A percentile compares a stretch with the other conserved stretches of the same genome.
Evolutionary conservation across 192 early-diverging fungal species (phyloP).

Genomic region (Chytriomyces confervae): DNA sequence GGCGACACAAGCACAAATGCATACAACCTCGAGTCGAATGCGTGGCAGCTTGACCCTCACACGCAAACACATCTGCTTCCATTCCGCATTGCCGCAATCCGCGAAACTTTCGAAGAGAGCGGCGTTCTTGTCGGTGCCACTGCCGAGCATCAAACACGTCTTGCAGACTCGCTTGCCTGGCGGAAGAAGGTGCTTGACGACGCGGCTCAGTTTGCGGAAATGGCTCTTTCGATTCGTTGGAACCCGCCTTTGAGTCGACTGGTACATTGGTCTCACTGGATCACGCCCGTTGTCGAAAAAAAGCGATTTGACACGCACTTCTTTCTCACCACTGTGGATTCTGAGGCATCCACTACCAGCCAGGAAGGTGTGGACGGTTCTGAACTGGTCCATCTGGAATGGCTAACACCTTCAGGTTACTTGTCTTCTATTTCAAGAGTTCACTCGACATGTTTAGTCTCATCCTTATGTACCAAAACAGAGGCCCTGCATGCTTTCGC

Average conservation of each 20-base stretch:
- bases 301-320: constrained; percentile 73
- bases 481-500: constrained; percentile 6
- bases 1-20: background rate
- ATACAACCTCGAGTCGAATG: background rate
- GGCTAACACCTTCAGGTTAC: constrained; percentile 68
- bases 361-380: constrained; percentile 51
- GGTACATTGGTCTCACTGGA: constrained; percentile 70
- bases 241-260: constrained; percentile 47
- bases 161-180: constrained; percentile 47
- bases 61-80: background rate
- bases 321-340: constrained; percentile 62
- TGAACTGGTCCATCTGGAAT: constrained; percentile 68
- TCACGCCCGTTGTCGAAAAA: constrained; percentile 62
- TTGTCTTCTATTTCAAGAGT: constrained; percentile 55
- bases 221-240: constrained; percentile 45
- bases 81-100: constrained; percentile 8
- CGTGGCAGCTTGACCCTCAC: background rate
- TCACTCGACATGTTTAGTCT: background rate
- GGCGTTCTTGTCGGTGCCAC: constrained; percentile 66
- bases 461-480: background rate
- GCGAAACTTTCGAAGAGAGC: constrained; percentile 83
- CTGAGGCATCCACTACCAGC: constrained; percentile 42
- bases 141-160: constrained; percentile 8
- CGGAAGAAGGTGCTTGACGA: constrained; percentile 52
- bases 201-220: constrained; percentile 55